Base-by-base conservation (phyloP, 768 basidiomycete genomes). In the Amanita polypyramis region DNA sequence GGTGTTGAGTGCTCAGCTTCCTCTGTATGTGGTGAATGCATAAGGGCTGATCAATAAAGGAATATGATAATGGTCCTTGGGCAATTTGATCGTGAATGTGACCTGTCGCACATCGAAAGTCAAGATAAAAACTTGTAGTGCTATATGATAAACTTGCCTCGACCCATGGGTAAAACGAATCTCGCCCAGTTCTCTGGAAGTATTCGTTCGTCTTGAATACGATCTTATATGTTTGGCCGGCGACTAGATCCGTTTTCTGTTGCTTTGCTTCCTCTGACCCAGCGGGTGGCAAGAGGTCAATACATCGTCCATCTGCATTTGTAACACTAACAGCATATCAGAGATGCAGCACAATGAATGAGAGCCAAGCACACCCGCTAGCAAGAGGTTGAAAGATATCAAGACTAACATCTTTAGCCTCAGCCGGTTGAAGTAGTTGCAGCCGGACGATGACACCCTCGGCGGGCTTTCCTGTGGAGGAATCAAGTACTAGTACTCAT, bases 41-140 rank as follows among this genome's bases (percentile, higher is more conserved):
- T 83, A 91, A 4, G 92, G 91, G 61, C 88, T 94, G 58, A 95
- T 82, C 11, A 96, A 65, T n/a, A 96, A 69, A 0, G 93, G 93
- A 45, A 96, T 81, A 55, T 96, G 93, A 60, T 93, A 84, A 57
- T 95, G 91, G 56, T 94, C 85, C 44, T 74, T 62, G 5, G 88
- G 81, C 51, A 81, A 75, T 38, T 72, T 68, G 43, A 93, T 75
- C 19, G 70, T 68, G 63, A 96, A 96, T 1, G 79, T 74, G 53
- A 96, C 86, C 92, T 90, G 33, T 49, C 46, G 47, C 20, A 57
- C 51, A 41, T 6, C 36, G 37, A 19, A 19, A 43, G 35, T 39
- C 23, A n/a, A n/a, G 27, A 36, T 34, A 15, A n/a, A 23, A 30
- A 25, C 42, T n/a, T n/a, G n/a, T n/a, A 37, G 23, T 47, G 38